A percentile compares a stretch with the other conserved stretches of the same genome.
Evolutionary conservation across 2,329 filamentous ascomycete species (phyloP).

Genomic region (Fusarium avenaceum): DNA sequence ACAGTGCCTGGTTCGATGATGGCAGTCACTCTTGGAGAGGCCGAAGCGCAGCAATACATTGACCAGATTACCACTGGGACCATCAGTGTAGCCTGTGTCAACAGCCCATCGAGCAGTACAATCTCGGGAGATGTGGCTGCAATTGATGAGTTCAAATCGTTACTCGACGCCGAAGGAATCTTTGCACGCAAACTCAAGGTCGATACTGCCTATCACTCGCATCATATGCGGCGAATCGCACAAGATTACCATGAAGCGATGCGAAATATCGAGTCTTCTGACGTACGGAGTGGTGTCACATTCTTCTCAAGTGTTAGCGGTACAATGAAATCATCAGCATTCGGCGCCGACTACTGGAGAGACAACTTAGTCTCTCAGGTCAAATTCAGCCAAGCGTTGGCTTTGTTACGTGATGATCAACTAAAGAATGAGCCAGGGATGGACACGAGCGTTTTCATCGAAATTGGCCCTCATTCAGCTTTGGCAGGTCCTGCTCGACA

Average conservation of each 20-base stretch:
- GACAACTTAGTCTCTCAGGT: constrained; percentile 1
- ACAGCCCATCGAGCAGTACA: constrained; percentile 8
- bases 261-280: background rate
- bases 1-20: constrained; percentile 9
- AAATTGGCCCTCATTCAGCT: constrained; percentile 10
- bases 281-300: background rate
- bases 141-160: constrained; percentile 6
- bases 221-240: constrained; percentile 4
- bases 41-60: constrained; percentile 8
- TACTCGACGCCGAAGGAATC: constrained; percentile 4
- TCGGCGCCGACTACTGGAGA: background rate
- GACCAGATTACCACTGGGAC: background rate
- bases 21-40: constrained; percentile 8
- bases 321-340: background rate
- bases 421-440: background rate
- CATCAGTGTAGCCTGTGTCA: constrained; percentile 10
- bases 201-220: constrained; percentile 15
- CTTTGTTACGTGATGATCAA: background rate
- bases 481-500: constrained; percentile 6
- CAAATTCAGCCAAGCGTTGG: constrained; percentile 12
- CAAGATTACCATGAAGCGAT: background rate
- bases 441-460: background rate
- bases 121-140: constrained; percentile 3
- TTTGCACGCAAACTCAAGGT: constrained; percentile 12
- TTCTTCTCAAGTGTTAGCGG: constrained; percentile 15